Evolutionary conservation across 257 asterid genomes (phyloP).

Genomic region (Agastache rugosa): DNA sequence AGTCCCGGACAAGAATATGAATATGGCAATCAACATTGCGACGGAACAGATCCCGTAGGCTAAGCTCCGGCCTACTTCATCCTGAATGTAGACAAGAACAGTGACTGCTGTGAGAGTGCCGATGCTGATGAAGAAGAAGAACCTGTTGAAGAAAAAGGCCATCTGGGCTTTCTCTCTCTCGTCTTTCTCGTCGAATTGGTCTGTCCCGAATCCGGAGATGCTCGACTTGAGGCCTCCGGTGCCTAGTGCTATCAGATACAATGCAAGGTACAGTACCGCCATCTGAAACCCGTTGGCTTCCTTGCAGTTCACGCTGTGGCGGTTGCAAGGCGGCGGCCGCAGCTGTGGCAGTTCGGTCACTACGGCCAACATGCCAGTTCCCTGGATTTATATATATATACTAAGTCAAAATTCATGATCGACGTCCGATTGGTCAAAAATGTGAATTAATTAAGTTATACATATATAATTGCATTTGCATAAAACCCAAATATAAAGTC

Average conservation of each 20-base stretch:
- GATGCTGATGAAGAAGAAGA: constrained; percentile 90
- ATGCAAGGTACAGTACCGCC: constrained; percentile 72
- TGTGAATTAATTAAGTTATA: no score
- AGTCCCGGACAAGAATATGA: constrained; percentile 68
- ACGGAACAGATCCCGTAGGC: constrained; percentile 81
- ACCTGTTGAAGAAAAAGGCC: constrained; percentile 84
- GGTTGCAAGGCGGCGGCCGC: constrained; percentile 71
- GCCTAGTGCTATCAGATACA: constrained; percentile 84
- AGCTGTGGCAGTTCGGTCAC: constrained; percentile 66
- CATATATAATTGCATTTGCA: no score
- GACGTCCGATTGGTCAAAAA: no score
- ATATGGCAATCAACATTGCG: constrained; percentile 61
- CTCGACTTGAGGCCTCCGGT: constrained; percentile 96
- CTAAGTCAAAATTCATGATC: no score
- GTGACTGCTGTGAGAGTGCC: constrained; percentile 88
- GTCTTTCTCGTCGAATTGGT: constrained; percentile 90
- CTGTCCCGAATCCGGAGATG: constrained; percentile 87
- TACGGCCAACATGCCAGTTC: constrained; percentile 74
- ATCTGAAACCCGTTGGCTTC: constrained; percentile 74
- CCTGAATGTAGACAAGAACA: constrained; percentile 83
- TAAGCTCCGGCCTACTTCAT: constrained; percentile 71
- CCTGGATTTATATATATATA: constrained; percentile 52
- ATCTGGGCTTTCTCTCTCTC: constrained; percentile 79
- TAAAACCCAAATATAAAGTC: no score
- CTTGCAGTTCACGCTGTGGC: constrained; percentile 46